Conservation (phyloP, 805 yeast species). For the Candida pseudoglaebosa region DNA sequence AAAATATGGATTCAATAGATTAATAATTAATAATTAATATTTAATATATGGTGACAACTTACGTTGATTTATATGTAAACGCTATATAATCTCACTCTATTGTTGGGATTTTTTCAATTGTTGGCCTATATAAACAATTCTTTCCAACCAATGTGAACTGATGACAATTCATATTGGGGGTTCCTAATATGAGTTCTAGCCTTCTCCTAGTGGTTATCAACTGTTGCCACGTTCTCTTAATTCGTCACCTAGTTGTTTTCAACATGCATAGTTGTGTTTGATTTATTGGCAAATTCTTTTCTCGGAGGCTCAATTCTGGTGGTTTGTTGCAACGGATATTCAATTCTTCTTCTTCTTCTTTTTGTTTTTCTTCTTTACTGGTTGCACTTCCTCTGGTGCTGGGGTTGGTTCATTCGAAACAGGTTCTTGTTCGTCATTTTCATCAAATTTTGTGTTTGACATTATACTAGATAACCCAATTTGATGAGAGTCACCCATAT, state of each 20-base stretch:
- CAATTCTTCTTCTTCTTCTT: constrained; percentile 27
- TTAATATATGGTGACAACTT: neutral
- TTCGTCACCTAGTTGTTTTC: no score
- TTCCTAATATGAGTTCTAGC: no score
- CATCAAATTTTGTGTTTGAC: constrained; percentile 34
- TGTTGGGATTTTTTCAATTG: no score
- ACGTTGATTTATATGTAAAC: neutral
- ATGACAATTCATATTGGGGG: no score
- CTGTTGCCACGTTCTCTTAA: no score
- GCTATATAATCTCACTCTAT: constrained; percentile 1
- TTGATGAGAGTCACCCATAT: constrained; percentile 20
- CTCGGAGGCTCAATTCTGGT: no score
- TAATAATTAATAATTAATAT: neutral
- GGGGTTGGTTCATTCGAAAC: constrained; percentile 8
- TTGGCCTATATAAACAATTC: no score
- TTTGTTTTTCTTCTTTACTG: constrained; percentile 25
- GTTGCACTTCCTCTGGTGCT: constrained; percentile 9
- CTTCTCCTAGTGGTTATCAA: no score
- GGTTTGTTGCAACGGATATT: neutral
- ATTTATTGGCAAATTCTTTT: no score
- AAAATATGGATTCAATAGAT: neutral
- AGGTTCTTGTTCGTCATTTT: constrained; percentile 12
- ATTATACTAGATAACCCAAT: constrained; percentile 39
- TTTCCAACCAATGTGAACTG: no score
- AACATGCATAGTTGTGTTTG: no score